These are phyloP conservation scores for Pisolithus orientalis DNA, from an alignment of 768 basidiomycete genomes.

Conservation along the genomic window DNA sequence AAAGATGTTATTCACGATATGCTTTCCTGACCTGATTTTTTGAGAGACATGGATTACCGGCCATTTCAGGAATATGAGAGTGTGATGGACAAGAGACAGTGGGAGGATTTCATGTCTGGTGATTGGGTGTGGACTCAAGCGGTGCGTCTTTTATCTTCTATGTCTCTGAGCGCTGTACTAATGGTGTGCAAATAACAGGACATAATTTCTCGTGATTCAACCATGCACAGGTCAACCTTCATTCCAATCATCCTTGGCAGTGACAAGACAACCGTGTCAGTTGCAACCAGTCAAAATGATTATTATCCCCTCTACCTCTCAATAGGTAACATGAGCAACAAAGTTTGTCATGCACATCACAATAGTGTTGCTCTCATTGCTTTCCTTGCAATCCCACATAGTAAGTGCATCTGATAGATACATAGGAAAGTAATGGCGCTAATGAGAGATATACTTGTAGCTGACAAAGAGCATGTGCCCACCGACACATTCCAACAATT, in stretches of 20 bases:
- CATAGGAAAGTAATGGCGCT: background rate
- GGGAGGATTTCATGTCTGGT: no score
- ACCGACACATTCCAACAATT: conserved; percentile 21
- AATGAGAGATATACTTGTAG: background rate
- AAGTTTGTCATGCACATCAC: conserved; percentile 3
- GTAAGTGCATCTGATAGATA: conserved; percentile 13
- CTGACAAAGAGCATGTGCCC: conserved; percentile 4
- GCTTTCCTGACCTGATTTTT: conserved; percentile 18
- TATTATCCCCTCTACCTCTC: conserved; percentile 14
- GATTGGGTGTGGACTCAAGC: conserved; percentile 11
- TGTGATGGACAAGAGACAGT: no score
- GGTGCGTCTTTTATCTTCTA: no score
- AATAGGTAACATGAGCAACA: conserved; percentile 13
- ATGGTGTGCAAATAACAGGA: no score
- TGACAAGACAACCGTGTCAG: conserved; percentile 14
- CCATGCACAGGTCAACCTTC: conserved; percentile 8
- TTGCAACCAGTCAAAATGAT: conserved; percentile 11
- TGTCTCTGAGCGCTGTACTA: no score
- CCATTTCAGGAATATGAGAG: conserved; percentile 11
- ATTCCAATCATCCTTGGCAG: conserved; percentile 12
- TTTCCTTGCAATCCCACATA: conserved; percentile 28
- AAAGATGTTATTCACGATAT: conserved; percentile 10
- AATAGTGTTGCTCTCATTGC: conserved; percentile 6
- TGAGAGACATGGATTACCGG: conserved; percentile 12
- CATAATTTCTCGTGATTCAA: conserved; percentile 13